phyloP scores from a whole-genome alignment of 345 rosid genomes.

The Cochlearia excelsa region DNA sequence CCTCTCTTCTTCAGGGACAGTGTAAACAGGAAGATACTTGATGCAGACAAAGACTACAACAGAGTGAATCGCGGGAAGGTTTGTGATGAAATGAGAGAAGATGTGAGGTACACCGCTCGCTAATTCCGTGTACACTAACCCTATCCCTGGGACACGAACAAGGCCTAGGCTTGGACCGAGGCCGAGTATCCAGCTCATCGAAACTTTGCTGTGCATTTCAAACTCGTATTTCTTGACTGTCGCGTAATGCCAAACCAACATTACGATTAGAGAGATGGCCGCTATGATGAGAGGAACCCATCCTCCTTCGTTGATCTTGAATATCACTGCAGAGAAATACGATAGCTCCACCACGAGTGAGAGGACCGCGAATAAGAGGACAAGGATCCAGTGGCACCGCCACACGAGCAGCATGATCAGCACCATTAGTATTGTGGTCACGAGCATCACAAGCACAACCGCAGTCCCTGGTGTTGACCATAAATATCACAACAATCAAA shows the following conservation, averaged over 20 bases:
- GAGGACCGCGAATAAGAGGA: slow-evolving; percentile 52
- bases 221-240: slow-evolving; percentile 71
- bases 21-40: slow-evolving; percentile 79
- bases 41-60: slow-evolving; percentile 72
- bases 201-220: slow-evolving; percentile 69
- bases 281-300: slow-evolving; percentile 82
- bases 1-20: slow-evolving; percentile 77
- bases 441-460: slow-evolving; percentile 69
- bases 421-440: slow-evolving; percentile 66
- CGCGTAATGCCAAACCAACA: slow-evolving; percentile 75
- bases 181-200: slow-evolving; percentile 84
- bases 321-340: slow-evolving; percentile 62
- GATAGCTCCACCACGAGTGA: slow-evolving; percentile 57
- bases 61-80: slow-evolving; percentile 75
- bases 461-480: slow-evolving; percentile 57
- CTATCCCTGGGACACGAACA: slow-evolving; percentile 83
- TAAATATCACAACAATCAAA: slow-evolving; percentile 7
- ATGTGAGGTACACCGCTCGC: slow-evolving; percentile 83
- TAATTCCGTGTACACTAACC: slow-evolving; percentile 79
- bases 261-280: slow-evolving; percentile 57
- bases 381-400: slow-evolving; percentile 75
- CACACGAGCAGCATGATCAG: slow-evolving; percentile 74
- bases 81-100: slow-evolving; percentile 84
- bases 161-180: slow-evolving; percentile 88
- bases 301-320: slow-evolving; percentile 73